Base-by-base conservation (phyloP, 768 basidiomycete species). In the Chalciporus piperatus region DNA sequence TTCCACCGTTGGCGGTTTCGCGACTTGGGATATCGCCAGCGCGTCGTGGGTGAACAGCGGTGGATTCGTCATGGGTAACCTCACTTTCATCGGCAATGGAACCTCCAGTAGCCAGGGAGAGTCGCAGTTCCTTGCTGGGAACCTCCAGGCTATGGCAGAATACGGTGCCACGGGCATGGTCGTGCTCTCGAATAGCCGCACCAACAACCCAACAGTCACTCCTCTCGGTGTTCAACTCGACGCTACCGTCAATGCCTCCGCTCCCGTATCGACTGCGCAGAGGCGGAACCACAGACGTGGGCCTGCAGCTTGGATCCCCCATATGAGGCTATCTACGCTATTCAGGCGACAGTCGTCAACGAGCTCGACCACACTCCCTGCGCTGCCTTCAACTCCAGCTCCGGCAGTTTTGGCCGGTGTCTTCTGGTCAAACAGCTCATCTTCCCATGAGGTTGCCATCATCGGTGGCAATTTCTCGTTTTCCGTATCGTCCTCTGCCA, bases 401-500 rank as follows among this genome's bases (percentile, higher is more conserved):
- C 92, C 93, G 0, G 84, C 91, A 16, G 82, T 98, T 53, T 75
- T 97, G 48, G 80, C 91, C 0, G 96, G 92, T 28, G 80, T 81
- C 2, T 98, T 93, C 74, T 98, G 92, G 91, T 87, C 82, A 7
- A 97, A 98, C 63, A 75, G 75, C 33, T 79, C 85, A 2, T 82
- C 82, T 3, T 72, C 72, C 10, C 76, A 79, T 5, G 82, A 89
- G 50, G 69, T 92, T 17, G 82, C 83, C 39, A 81, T 98, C 55
- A 74, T 98, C 43, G 96, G 94, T 28, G 96, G 96, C 32, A 93
- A 94, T 67, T 99, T 98, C 66, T 80, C 87, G 1, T 84, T 84
- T 63, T 52, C 74, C 6, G 55, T 72, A 35, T 64, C 68, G 7
- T 70, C 75, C 4, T 71, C 75, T 2, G 55, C 68, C 16, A 62